Base-by-base conservation (phyloP, 495 filamentous ascomycete genomes). In the Podospora appendiculata region DNA sequence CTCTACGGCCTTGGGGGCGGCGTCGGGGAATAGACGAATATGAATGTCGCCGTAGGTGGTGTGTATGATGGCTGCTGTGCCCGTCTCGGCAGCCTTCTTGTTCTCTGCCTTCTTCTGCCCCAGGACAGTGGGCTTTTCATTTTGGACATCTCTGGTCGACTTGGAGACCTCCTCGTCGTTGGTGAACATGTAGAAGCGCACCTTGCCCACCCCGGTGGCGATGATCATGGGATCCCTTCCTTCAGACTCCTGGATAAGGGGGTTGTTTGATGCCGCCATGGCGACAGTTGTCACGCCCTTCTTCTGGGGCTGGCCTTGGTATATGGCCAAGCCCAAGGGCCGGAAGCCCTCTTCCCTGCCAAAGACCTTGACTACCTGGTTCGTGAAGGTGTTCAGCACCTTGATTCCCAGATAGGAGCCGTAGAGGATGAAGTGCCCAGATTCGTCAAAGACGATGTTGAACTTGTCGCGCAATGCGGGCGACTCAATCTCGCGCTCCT, bases 151-250 rank as follows among this genome's bases (percentile, higher is more conserved):
- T 56, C 93, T 86, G 32, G 85, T 83, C 9, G 87, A 86, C 65
- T 93, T 95, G 52, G 84, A 85, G 52, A 94, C 79, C 5, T 90
- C 81, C 14, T 84, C 80, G 16, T 94, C 88, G 68, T 95, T 95
- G 49, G 88, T 95, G 70, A 95, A 99, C 79, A 96, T 88, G 77
- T 97, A 99, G 75, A 99, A 99, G 47, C 93, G 87, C 34, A 88
- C 81, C 67, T 96, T 99, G 55, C 84, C 87, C 19, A 85, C 83
- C 1, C 87, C 91, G 0, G 92, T 96, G 36, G 79, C 76, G 41
- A 94, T 72, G 16, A 99, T 77, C 67, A 97, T 89, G 0, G 93
- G 89, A 67, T 99, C 93, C 55, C 93, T 81, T 36, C 83, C 81
- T 70, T 96, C 90, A 14, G 93, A 89, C 71, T 96, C 93, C 60